Evolutionary conservation across 1,284 basidiomycete species (phyloP).

Genomic region (Ustilago bromivora): DNA sequence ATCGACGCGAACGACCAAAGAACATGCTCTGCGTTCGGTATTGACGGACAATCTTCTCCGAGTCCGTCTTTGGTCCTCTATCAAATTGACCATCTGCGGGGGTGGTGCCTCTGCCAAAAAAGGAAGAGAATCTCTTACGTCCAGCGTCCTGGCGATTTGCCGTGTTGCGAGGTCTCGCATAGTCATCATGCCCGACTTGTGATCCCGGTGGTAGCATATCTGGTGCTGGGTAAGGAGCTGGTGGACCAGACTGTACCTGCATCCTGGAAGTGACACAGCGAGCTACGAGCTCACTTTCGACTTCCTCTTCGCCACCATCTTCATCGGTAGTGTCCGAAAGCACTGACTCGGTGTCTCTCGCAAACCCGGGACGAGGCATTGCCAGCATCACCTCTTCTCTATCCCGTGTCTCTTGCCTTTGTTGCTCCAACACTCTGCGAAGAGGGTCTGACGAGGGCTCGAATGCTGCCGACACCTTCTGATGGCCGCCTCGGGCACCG

Average conservation of each 20-base stretch:
- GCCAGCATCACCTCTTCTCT: conserved; percentile 42
- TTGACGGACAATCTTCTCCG: conserved; percentile 32
- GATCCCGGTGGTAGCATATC: neutral
- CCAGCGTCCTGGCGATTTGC: neutral
- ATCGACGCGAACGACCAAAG: conserved; percentile 6
- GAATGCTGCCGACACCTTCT: conserved; percentile 29
- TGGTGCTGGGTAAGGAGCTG: neutral
- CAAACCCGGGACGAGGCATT: conserved; percentile 42
- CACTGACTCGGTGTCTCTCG: conserved; percentile 37
- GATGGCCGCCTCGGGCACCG: conserved; percentile 28
- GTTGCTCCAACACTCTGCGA: conserved; percentile 21
- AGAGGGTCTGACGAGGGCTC: conserved; percentile 34
- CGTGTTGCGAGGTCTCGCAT: neutral
- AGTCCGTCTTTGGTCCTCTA: conserved; percentile 17
- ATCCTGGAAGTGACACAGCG: neutral
- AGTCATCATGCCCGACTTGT: neutral
- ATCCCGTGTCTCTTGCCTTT: conserved; percentile 22
- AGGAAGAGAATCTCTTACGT: conserved; percentile 26
- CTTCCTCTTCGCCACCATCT: conserved; percentile 17
- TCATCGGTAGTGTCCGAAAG: conserved; percentile 49
- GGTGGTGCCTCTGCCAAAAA: conserved; percentile 20
- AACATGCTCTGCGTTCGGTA: conserved; percentile 31
- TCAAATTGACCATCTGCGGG: neutral
- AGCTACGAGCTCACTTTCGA: neutral
- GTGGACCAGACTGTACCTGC: neutral